Percentiles rank a stretch among this genome's conserved stretches.
These are phyloP conservation scores for Penicillium frequentans DNA, from an alignment of 2,329 filamentous ascomycete species.

Conservation along the genomic window DNA sequence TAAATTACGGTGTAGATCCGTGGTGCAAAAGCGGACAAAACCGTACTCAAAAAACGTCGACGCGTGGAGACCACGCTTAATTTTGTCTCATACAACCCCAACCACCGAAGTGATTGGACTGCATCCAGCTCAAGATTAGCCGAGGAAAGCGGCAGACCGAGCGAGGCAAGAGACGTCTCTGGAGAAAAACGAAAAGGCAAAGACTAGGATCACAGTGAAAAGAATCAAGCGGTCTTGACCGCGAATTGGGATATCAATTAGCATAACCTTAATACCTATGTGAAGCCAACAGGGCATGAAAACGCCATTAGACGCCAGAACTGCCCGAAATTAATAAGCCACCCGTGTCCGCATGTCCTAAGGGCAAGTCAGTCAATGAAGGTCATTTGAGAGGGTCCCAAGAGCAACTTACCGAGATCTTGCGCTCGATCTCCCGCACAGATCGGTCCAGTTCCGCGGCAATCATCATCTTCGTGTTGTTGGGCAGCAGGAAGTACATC, in stretches of 20 bases:
- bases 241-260: constrained; percentile 19
- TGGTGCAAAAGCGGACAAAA: constrained; percentile 35
- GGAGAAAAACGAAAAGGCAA: not conserved
- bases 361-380: constrained; percentile 14
- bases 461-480: constrained; percentile 93
- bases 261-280: constrained; percentile 14
- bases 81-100: constrained; percentile 49
- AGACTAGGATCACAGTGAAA: not conserved
- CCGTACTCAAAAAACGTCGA: constrained; percentile 55
- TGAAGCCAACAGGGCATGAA: constrained; percentile 21
- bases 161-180: constrained; percentile 51
- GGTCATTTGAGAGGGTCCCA: not conserved
- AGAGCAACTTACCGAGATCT: constrained; percentile 66
- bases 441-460: constrained; percentile 89
- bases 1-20: constrained; percentile 48
- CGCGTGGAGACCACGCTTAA: constrained; percentile 26
- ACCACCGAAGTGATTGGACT: constrained; percentile 18
- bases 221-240: constrained; percentile 6
- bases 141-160: constrained; percentile 42
- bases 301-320: constrained; percentile 29
- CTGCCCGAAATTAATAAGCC: constrained; percentile 47
- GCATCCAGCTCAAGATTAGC: constrained; percentile 46
- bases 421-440: constrained; percentile 90
- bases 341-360: constrained; percentile 60
- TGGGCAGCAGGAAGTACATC: constrained; percentile 77